Evolutionary conservation across 2,329 filamentous ascomycete genomes (phyloP), one percentile per base, ranked within the genome.

Genomic region (Neonectria faginata): DNA sequence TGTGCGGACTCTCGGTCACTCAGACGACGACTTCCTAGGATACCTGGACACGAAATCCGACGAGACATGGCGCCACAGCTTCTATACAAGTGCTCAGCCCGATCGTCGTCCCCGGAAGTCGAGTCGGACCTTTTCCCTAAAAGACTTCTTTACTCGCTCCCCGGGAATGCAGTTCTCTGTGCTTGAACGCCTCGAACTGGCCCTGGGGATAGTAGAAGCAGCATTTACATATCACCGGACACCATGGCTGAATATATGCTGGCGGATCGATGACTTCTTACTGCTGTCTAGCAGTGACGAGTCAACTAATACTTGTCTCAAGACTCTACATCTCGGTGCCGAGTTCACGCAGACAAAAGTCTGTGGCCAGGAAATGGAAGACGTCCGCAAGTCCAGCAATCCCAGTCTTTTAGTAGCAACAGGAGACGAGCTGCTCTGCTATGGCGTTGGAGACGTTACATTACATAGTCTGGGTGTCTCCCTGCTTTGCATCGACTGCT

Each of bases 231-330:
- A 36, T 25, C 27, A 52, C 5, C 31, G 11, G 29, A 52, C 50
- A 3, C 50, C 50, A 2, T 52, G 50, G 50, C 12, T 52, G 18
- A 31, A 25, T 11, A 36, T n/a, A 22, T 52, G 50, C n/a, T 52
- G 50, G 50, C 50, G 31, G 9, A 52, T 52, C n/a, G 50, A 25
- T n/a, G 50, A 52, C 20, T 52, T 52, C n/a, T 33, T 29, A 8
- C 4, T 51, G 16, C 27, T 52, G 7, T 20, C 10, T 5, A 14
- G 4, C 4, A 16, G 5, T 1, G 18, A 33, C 5, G 18, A 36
- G 14, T 18, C 27, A 52, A 22, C 16, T 3, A n/a, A 16, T n/a
- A 36, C 48, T 36, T 52, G n/a, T 12, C 50, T 52, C 48, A 16
- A 36, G 9, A 52, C 27, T 33, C 29, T 52, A 18, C 50, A 52